Evolutionary conservation across 306 rosid species (phyloP).

Genomic region (Begonia peltatifolia): DNA sequence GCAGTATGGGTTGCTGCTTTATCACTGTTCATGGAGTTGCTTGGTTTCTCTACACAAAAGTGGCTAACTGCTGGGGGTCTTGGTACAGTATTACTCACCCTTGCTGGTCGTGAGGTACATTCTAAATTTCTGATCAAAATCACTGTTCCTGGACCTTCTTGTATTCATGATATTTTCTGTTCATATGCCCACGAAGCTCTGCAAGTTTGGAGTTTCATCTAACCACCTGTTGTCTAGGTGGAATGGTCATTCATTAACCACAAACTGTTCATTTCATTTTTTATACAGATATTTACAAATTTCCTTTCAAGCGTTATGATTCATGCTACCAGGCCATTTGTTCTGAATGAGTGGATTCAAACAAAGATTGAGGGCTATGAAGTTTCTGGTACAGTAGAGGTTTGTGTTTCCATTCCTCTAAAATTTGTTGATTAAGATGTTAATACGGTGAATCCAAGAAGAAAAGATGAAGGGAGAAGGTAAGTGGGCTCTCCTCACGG

Average conservation of each 20-base stretch:
- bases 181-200: neutral
- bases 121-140: neutral
- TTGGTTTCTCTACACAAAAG: slow-evolving; percentile 94
- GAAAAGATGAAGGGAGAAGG: no score
- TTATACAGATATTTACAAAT: slow-evolving; percentile 84
- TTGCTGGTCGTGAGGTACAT: slow-evolving; percentile 93
- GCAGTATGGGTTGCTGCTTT: slow-evolving; percentile 98
- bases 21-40: slow-evolving; percentile 90
- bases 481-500: no score
- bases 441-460: neutral
- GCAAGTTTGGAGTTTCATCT: no score
- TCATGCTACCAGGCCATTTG: slow-evolving; percentile 87
- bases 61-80: slow-evolving; percentile 99
- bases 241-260: neutral
- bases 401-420: slow-evolving; percentile 26
- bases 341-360: slow-evolving; percentile 90
- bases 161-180: slow-evolving; percentile 9
- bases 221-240: neutral
- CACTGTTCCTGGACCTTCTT: neutral
- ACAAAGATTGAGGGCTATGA: slow-evolving; percentile 95
- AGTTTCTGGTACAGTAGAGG: slow-evolving; percentile 99
- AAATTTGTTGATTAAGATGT: neutral
- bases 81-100: slow-evolving; percentile 89
- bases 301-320: slow-evolving; percentile 97
- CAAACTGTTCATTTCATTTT: slow-evolving; percentile 8